Evolutionary conservation across 495 filamentous ascomycete species (phyloP).

Genomic region (Penicillium flavigenum): DNA sequence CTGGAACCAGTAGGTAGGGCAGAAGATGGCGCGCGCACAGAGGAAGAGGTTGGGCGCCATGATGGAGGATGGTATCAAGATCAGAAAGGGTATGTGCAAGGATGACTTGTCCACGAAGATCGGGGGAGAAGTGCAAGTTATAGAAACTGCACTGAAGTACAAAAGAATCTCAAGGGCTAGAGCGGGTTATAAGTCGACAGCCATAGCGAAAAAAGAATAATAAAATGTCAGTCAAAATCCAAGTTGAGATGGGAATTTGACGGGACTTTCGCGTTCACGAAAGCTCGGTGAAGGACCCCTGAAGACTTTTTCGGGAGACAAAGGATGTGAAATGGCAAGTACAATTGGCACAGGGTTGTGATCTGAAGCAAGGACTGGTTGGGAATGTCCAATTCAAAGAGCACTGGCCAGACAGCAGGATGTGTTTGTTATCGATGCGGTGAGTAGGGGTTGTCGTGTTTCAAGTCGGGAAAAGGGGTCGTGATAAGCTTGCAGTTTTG

Average conservation of each 20-base stretch:
- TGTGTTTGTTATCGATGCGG: conserved; percentile 31
- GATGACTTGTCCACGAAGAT: conserved; percentile 13
- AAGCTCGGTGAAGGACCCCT: conserved; percentile 25
- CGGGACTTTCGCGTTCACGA: conserved; percentile 28
- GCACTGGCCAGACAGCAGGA: conserved; percentile 5
- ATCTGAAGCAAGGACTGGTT: conserved; percentile 19
- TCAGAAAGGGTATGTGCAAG: neutral
- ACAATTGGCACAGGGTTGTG: conserved; percentile 19
- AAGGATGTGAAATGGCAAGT: conserved; percentile 13
- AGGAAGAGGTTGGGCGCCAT: conserved; percentile 52
- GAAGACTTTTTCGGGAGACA: conserved; percentile 11
- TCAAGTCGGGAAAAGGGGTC: conserved; percentile 13
- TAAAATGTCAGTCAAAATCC: conserved; percentile 22
- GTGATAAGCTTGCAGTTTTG: conserved; percentile 30
- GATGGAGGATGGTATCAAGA: conserved; percentile 11
- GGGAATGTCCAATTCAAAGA: conserved; percentile 17
- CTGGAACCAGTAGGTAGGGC: conserved; percentile 48
- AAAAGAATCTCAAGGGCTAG: conserved; percentile 22
- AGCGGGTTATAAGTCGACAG: conserved; percentile 37
- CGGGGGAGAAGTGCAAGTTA: conserved; percentile 11
- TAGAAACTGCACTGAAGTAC: conserved; percentile 24
- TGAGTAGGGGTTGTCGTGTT: conserved; percentile 18
- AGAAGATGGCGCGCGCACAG: conserved; percentile 42
- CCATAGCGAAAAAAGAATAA: conserved; percentile 33
- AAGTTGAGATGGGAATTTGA: conserved; percentile 23